Percentiles rank a stretch among this genome's conserved stretches.
Conservation (phyloP, 345 rosid species). For the Ceriops zippeliana region DNA sequence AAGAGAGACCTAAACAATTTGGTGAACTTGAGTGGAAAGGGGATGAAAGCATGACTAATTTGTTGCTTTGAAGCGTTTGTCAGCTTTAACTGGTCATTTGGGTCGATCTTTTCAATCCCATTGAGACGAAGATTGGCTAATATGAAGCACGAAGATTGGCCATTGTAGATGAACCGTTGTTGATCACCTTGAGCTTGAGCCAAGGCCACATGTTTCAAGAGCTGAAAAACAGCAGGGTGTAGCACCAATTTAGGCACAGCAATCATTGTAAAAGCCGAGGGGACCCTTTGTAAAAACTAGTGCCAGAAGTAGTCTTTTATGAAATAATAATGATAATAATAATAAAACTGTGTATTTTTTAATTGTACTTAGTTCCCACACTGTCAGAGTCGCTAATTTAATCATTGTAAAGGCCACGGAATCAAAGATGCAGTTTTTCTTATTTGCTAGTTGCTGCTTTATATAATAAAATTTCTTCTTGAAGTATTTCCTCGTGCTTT, state of each 20-base stretch:
- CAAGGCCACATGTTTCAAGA: background rate
- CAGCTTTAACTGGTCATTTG: constrained; percentile 44
- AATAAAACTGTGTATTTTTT: too few relatives aligned
- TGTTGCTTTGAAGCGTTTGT: constrained; percentile 34
- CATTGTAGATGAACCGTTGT: constrained; percentile 36
- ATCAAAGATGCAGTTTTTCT: too few relatives aligned
- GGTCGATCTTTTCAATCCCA: constrained; percentile 30
- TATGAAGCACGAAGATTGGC: constrained; percentile 17
- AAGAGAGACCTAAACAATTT: constrained; percentile 15
- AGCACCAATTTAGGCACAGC: background rate
- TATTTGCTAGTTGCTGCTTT: too few relatives aligned
- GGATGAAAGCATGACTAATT: constrained; percentile 42
- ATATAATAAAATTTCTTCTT: too few relatives aligned
- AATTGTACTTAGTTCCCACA: too few relatives aligned
- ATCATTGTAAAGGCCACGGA: too few relatives aligned
- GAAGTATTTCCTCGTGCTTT: too few relatives aligned
- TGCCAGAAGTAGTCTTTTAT: too few relatives aligned
- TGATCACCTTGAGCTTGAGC: constrained; percentile 28
- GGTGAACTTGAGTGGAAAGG: constrained; percentile 26
- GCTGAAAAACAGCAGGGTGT: background rate
- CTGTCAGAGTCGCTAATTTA: too few relatives aligned
- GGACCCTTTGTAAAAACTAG: background rate
- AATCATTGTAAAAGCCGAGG: background rate
- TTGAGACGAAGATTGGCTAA: constrained; percentile 27
- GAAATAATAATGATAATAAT: too few relatives aligned